Base-by-base conservation (phyloP, 1,284 basidiomycete genomes). In the Lentinula novae-zelandiae region DNA sequence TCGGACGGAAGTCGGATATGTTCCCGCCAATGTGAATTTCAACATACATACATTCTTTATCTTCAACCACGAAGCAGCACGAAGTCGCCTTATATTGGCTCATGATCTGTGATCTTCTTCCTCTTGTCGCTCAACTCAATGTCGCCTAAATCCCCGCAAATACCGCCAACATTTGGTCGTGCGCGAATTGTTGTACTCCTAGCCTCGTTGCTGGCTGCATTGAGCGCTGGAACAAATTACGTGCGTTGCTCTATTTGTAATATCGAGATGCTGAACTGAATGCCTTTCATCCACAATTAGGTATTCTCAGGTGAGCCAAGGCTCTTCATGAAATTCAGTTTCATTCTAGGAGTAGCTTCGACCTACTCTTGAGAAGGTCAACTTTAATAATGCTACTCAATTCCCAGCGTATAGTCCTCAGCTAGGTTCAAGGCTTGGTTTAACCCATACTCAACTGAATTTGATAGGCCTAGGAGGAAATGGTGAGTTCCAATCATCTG, bases 381-480 rank as follows among this genome's bases (percentile, higher is more conserved):
- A 33, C 55, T 60, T 36, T 9, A 42, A 9, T 20, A 60, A 60
- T 60, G 34, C 50, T 55, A 48, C 39, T 38, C 44, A 46, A 57
- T 51, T 62, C 63, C 51, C 60, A 85, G 89, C 86, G 1, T 92
- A 91, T 69, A 84, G 86, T 0, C 89, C 90, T 0, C 89, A 91
- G 69, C 78, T 92, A 1, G 85, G 84, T 0, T 72, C 81, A 17
- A 80, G 84, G 46, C 78, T 91, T 8, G 74, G 77, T 53, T 76
- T 90, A n/a, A 81, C 81, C 1, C 86, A 89, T 56, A 91, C 89
- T 0, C 81, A 87, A 62, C 75, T 88, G 42, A 92, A 91, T 67
- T 68, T 89, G 49, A 78, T 91, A 22, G 87, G 84, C 27, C 71
- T 86, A 5, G 82, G 81, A 4, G 85, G 84, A 31, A 87, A 86